These are phyloP conservation scores for Linum lewisii DNA, from an alignment of 345 rosid genomes.

Conservation along the genomic window DNA sequence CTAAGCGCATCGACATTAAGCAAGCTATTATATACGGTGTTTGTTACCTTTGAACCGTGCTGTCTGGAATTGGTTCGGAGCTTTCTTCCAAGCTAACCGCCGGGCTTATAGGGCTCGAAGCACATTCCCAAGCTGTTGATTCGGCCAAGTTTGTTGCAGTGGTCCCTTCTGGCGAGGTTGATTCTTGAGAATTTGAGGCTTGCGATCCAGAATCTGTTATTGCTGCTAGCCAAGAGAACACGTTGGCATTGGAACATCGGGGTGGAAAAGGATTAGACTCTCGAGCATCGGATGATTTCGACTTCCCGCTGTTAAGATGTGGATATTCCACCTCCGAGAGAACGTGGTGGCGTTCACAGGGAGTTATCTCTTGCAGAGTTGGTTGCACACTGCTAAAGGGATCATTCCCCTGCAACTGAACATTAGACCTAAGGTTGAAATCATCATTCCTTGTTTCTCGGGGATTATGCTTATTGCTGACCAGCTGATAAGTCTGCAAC, in stretches of 20 bases:
- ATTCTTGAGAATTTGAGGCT: not conserved
- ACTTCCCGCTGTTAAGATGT: conserved; percentile 18
- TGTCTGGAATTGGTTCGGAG: conserved; percentile 2
- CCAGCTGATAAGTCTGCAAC: conserved; percentile 16
- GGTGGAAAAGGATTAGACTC: conserved; percentile 11
- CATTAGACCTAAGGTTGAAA: not conserved
- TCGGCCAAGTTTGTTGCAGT: not conserved
- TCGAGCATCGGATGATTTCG: not conserved
- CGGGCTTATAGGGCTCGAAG: conserved; percentile 11
- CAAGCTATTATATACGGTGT: not conserved
- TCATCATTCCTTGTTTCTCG: conserved; percentile 12
- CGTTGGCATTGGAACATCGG: conserved; percentile 15
- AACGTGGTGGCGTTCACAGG: conserved; percentile 3
- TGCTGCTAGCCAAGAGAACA: not conserved
- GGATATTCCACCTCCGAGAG: conserved; percentile 25
- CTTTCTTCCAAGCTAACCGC: conserved; percentile 3
- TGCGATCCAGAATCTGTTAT: conserved; percentile 8
- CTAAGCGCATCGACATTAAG: not conserved
- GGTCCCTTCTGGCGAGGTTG: conserved; percentile 3
- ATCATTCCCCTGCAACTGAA: conserved; percentile 6
- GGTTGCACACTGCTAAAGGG: conserved; percentile 11
- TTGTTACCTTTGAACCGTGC: conserved; percentile 18
- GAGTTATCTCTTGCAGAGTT: conserved; percentile 1
- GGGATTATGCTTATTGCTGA: conserved; percentile 6
- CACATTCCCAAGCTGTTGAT: not conserved